Conservation (phyloP, 1,284 basidiomycete species). For the Trichosporon sp. region DNA sequence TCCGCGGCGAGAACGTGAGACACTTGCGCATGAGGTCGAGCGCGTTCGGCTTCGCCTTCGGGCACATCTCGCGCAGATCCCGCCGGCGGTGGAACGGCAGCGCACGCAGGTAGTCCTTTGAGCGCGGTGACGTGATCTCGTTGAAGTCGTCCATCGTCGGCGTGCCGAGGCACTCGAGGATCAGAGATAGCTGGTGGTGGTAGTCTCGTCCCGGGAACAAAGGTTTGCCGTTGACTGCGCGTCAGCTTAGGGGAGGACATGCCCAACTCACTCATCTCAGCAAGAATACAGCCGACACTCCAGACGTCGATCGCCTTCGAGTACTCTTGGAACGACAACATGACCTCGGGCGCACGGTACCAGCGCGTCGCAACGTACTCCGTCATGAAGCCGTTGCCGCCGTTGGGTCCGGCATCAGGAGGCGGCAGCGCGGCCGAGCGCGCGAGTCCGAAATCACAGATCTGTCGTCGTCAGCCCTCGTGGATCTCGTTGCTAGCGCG, state of each 20-base stretch:
- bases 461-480: slow-evolving; percentile 49
- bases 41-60: slow-evolving; percentile 80
- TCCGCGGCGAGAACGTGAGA: slow-evolving; percentile 85
- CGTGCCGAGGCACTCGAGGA: slow-evolving; percentile 64
- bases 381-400: slow-evolving; percentile 87
- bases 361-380: slow-evolving; percentile 92
- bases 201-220: slow-evolving; percentile 77
- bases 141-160: slow-evolving; percentile 66
- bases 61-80: slow-evolving; percentile 73
- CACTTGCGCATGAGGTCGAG: slow-evolving; percentile 87
- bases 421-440: slow-evolving; percentile 73
- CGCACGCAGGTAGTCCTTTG: slow-evolving; percentile 66
- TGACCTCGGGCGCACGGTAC: slow-evolving; percentile 93
- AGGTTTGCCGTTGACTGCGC: slow-evolving; percentile 72
- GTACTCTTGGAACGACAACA: slow-evolving; percentile 94
- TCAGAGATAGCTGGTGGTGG: slow-evolving; percentile 61
- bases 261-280: slow-evolving; percentile 70
- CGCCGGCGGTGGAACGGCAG: slow-evolving; percentile 87
- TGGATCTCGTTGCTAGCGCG: background rate
- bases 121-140: slow-evolving; percentile 73
- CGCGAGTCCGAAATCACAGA: slow-evolving; percentile 92
- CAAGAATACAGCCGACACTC: slow-evolving; percentile 89
- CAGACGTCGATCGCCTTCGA: slow-evolving; percentile 90
- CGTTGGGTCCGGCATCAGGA: slow-evolving; percentile 72
- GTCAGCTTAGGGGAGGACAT: slow-evolving; percentile 19